Evolutionary conservation across 75 land plant species (phyloP), one percentile per base, ranked within the genome.

Genomic region (Cunninghamia lanceolata): DNA sequence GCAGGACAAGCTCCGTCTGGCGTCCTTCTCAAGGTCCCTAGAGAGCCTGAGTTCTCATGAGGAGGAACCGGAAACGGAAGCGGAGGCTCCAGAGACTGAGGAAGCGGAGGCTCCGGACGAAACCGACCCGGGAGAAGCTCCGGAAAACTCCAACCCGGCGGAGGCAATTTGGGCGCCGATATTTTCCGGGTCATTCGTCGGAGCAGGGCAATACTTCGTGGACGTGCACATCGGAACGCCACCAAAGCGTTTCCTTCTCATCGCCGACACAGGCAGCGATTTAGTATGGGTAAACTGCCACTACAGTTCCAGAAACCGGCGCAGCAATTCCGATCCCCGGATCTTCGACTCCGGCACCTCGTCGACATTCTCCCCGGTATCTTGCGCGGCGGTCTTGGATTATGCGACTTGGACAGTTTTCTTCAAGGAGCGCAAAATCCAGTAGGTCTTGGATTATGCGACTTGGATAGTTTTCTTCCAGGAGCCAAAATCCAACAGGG

Each of bases 251-350:
- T 88, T 93, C 75, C 87, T 87, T 73, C 91, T 91, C 43, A 92
- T 94, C 45, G 94, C 93, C 38, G 96, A 94, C 83, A 93, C 95
- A 45, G 94, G 93, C 75, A 91, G 92, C 85, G 96, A 94, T 70
- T 83, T 94, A 17, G 84, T 92, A 68, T 94, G 96, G 95, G 82
- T 89, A 70, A 84, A 56, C 1, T 93, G 96, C 91, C 84, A 16
- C 21, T 36, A 36, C 13, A 66, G 50, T 10, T 85, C 89, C 71
- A 88, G 84, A 30, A 87, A 88, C 47, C 82, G 84, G 43, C 28
- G 38, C 38, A 7, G 73, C 85, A 53, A 28, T 3, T 82, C 89
- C 75, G 9, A 1, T 13, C 1, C 38, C 53, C 73, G 82, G 10
- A 36, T 89, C 66, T 89, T 90, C 88, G 35, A 82, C 75, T 39